These are phyloP conservation scores for Colletotrichum somersetense DNA, from an alignment of 2,329 filamentous ascomycete genomes.

Conservation along the genomic window DNA sequence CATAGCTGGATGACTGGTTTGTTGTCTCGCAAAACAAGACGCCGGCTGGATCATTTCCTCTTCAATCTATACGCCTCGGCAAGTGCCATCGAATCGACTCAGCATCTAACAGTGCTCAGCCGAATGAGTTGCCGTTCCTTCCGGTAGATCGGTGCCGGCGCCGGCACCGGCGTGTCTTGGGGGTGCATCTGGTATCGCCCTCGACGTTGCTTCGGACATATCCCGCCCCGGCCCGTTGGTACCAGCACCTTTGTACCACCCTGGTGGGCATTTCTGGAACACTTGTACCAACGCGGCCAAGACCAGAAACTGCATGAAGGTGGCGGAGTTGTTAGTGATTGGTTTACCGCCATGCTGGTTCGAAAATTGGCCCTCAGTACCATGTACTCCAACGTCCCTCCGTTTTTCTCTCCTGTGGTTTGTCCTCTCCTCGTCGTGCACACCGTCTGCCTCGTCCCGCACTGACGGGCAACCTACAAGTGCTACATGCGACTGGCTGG, in stretches of 20 bases:
- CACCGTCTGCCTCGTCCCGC: background rate
- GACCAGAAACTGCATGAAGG: constrained; percentile 13
- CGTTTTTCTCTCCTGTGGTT: background rate
- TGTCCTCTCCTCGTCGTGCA: constrained; percentile 1
- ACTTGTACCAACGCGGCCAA: constrained; percentile 13
- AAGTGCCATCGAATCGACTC: background rate
- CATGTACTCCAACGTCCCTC: constrained; percentile 8
- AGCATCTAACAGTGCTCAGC: background rate
- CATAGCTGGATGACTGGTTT: background rate
- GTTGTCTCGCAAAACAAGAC: background rate
- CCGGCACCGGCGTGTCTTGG: constrained; percentile 21
- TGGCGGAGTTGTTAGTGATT: constrained; percentile 11
- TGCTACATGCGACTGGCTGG: background rate
- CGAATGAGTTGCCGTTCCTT: background rate
- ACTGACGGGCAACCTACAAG: background rate
- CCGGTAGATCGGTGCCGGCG: background rate
- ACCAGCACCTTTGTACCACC: constrained; percentile 24
- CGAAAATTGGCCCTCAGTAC: constrained; percentile 13
- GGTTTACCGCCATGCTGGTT: constrained; percentile 29
- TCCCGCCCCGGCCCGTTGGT: constrained; percentile 26
- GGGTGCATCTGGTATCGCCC: constrained; percentile 8
- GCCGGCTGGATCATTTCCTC: background rate
- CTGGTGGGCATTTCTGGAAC: background rate
- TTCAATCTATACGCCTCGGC: background rate
- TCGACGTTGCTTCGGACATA: constrained; percentile 19